Conservation (phyloP, 441 rosid species). For the Mallotus japonicus region DNA sequence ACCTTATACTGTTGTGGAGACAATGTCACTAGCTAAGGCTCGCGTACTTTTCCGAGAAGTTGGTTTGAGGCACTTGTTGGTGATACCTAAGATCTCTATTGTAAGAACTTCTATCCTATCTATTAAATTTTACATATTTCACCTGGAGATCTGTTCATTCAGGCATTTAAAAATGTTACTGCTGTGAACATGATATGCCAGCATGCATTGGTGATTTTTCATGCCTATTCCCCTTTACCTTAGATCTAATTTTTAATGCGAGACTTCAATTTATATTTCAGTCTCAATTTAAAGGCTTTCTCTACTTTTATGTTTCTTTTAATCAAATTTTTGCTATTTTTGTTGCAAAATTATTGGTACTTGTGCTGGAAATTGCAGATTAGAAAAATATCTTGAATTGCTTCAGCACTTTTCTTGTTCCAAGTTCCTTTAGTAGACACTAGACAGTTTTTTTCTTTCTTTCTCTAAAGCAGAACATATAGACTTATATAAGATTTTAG, state of each 20-base stretch:
- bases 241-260: neutral
- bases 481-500: neutral
- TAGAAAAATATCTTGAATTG: neutral
- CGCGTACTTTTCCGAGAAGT: conserved; percentile 68
- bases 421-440: neutral
- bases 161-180: neutral
- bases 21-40: conserved; percentile 88
- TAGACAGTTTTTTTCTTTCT: no score
- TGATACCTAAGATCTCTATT: conserved; percentile 60
- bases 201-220: neutral
- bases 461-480: neutral
- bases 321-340: neutral
- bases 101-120: conserved; percentile 42
- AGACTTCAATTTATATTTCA: neutral
- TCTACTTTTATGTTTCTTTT: neutral
- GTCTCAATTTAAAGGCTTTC: neutral
- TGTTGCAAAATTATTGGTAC: neutral
- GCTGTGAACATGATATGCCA: neutral
- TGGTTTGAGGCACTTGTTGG: conserved; percentile 81
- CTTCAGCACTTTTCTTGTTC: neutral
- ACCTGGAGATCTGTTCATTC: neutral
- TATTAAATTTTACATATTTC: neutral
- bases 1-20: conserved; percentile 85
- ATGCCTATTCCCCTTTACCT: conserved; percentile 1
- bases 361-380: neutral